Evolutionary conservation across 768 basidiomycete species (phyloP).

Genomic region (Tricholoma matsutake): DNA sequence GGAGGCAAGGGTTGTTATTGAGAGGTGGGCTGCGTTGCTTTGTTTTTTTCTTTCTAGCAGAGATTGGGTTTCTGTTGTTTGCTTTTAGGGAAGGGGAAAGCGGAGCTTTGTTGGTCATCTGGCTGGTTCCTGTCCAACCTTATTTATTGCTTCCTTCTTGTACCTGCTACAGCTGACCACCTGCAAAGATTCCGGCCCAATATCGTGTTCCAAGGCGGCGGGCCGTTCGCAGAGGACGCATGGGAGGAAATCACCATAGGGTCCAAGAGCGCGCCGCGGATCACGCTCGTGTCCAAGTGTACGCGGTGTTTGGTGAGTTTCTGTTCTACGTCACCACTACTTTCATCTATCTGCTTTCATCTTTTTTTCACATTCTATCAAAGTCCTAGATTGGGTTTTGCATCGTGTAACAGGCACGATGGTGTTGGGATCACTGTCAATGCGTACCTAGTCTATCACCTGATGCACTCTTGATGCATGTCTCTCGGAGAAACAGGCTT

Average conservation of each 20-base stretch:
- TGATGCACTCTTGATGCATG: too few relatives aligned
- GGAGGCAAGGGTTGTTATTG: constrained; percentile 8
- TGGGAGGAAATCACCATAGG: constrained; percentile 62
- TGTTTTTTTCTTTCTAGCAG: constrained; percentile 2
- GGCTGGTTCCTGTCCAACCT: not conserved
- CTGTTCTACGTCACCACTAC: not conserved
- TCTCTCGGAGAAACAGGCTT: too few relatives aligned
- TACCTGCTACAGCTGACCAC: not conserved
- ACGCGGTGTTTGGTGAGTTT: constrained; percentile 64
- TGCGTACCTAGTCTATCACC: too few relatives aligned
- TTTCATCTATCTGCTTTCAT: not conserved
- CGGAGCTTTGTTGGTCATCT: not conserved
- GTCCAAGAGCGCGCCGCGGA: constrained; percentile 34
- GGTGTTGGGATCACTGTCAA: too few relatives aligned
- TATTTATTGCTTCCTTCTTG: not conserved
- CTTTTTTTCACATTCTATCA: not conserved
- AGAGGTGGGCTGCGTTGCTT: constrained; percentile 9
- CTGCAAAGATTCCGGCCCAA: constrained; percentile 68
- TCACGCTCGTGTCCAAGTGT: constrained; percentile 67
- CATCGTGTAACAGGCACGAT: not conserved
- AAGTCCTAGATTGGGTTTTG: constrained; percentile 1
- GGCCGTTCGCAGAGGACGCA: constrained; percentile 69
- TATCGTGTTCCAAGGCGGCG: constrained; percentile 64
- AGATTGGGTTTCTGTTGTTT: not conserved
- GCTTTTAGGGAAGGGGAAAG: not conserved